Percentiles rank a stretch among this genome's conserved stretches.
Conservation (phyloP, 495 filamentous ascomycete species). For the Thermothielavioides terrestris region DNA sequence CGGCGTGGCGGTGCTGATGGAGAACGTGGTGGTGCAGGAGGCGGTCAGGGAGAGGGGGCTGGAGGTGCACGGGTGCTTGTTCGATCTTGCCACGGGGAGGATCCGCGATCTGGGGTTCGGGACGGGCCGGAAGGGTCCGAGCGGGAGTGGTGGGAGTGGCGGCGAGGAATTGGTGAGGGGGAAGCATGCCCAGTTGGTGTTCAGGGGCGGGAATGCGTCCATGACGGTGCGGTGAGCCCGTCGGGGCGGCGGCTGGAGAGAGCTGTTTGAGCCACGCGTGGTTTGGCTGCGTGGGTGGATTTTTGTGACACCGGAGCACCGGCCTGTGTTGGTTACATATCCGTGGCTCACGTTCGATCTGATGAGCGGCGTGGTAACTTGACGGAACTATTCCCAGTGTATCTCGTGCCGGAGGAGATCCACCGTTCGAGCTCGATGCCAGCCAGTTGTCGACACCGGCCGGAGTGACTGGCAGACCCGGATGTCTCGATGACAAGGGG, state of each 20-base stretch:
- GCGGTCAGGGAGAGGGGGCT: constrained; percentile 62
- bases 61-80: constrained; percentile 63
- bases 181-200: constrained; percentile 43
- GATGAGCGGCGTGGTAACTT: no score
- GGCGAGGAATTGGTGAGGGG: constrained; percentile 34
- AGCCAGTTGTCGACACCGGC: no score
- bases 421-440: no score
- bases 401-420: no score
- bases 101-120: constrained; percentile 50
- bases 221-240: constrained; percentile 24
- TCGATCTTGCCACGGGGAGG: constrained; percentile 54
- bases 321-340: no score
- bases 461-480: no score
- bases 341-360: no score
- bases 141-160: background rate
- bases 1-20: constrained; percentile 55
- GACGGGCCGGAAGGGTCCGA: constrained; percentile 22
- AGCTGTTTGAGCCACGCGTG: no score
- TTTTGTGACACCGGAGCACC: background rate
- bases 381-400: no score
- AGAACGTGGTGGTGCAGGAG: constrained; percentile 51
- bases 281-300: no score
- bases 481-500: no score
- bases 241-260: no score
- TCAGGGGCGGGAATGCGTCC: constrained; percentile 28